Conservation (phyloP, 208 protist genomes). For the Leptomonas seymouri region DNA sequence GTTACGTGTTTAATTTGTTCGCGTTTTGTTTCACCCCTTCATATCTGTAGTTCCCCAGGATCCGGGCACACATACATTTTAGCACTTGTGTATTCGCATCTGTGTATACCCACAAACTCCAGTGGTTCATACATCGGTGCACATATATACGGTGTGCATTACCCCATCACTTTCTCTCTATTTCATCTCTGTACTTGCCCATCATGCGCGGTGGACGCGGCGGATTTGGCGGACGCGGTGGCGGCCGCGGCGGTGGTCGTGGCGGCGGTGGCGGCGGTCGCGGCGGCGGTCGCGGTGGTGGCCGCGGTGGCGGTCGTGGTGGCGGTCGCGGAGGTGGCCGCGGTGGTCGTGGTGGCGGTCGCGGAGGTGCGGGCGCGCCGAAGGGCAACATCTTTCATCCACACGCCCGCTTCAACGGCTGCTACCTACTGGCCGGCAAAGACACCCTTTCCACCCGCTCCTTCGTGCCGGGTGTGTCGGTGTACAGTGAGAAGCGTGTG, state of each 20-base stretch:
- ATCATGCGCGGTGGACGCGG: conserved; percentile 31
- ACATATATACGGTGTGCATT: background rate
- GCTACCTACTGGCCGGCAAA: conserved; percentile 98
- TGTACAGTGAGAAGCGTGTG: conserved; percentile 99
- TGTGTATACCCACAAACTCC: background rate
- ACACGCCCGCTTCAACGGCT: conserved; percentile 95
- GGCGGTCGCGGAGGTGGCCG: conserved; percentile 61
- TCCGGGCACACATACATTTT: background rate
- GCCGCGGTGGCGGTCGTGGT: conserved; percentile 54
- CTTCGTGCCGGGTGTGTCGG: conserved; percentile 97
- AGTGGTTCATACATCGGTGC: background rate
- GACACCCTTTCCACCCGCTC: conserved; percentile 98
- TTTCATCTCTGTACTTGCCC: conserved; percentile 7
- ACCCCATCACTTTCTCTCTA: conserved; percentile 4
- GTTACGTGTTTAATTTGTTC: background rate
- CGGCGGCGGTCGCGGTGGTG: conserved; percentile 47
- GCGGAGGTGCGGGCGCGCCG: conserved; percentile 55
- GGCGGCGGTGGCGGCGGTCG: conserved; percentile 54
- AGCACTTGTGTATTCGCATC: background rate
- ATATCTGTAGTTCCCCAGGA: background rate
- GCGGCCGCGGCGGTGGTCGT: conserved; percentile 38
- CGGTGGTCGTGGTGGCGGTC: conserved; percentile 51
- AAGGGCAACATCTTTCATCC: conserved; percentile 96
- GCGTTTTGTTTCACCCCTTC: background rate
- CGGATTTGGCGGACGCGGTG: conserved; percentile 45